These are phyloP conservation scores for Termitomyces heimii DNA, from an alignment of 768 basidiomycete species.

Conservation along the genomic window DNA sequence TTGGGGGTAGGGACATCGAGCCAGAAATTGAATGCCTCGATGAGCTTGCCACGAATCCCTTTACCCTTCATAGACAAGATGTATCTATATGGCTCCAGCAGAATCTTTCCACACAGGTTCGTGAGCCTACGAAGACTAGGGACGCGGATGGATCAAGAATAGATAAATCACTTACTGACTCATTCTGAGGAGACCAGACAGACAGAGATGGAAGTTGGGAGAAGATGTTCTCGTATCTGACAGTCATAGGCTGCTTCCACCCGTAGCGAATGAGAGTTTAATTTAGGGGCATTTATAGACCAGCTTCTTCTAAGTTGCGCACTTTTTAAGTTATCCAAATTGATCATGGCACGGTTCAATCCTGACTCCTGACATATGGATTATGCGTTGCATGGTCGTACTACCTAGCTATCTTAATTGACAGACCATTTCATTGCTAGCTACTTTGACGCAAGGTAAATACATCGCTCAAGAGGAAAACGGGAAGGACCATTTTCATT, in stretches of 20 bases:
- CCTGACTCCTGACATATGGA: background rate
- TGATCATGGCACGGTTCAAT: background rate
- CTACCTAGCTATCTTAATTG: background rate
- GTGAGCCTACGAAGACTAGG: background rate
- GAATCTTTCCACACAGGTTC: background rate
- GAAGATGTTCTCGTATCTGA: background rate
- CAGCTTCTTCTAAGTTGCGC: too few relatives aligned
- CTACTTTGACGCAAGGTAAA: background rate
- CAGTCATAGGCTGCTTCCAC: background rate
- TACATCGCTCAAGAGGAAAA: background rate
- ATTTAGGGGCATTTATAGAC: too few relatives aligned
- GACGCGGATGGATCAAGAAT: background rate
- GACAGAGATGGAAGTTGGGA: background rate
- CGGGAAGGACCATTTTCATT: too few relatives aligned
- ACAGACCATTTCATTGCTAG: background rate
- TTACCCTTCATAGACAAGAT: conserved; percentile 84
- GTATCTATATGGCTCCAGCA: conserved; percentile 86
- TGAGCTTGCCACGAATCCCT: conserved; percentile 82
- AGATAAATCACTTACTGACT: background rate
- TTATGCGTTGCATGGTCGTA: background rate
- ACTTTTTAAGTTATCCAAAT: background rate
- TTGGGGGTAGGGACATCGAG: conserved; percentile 72
- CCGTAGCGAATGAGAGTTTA: background rate
- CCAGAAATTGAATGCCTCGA: conserved; percentile 93
- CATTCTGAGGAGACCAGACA: background rate